Percentiles rank a stretch among this genome's conserved stretches.
phyloP scores from a whole-genome alignment of 495 filamentous ascomycete genomes.

The Penicillium robsamsonii region DNA sequence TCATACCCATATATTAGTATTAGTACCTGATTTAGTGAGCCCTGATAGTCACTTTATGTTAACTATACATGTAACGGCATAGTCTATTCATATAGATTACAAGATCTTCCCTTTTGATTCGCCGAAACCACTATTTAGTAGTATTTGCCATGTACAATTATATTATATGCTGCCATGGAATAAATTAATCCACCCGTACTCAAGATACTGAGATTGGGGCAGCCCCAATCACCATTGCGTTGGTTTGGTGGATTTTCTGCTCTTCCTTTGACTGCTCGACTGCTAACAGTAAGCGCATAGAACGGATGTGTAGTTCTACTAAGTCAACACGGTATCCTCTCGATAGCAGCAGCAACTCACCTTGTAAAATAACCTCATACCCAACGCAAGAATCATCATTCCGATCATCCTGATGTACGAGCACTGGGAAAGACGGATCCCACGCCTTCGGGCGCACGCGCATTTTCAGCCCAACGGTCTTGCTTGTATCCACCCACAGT shows the following conservation, averaged over 20 bases:
- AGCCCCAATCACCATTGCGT: constrained; percentile 47
- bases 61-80: too few relatives aligned
- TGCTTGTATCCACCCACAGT: constrained; percentile 56
- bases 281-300: constrained; percentile 55
- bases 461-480: constrained; percentile 58
- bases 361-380: constrained; percentile 61
- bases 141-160: background rate
- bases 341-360: constrained; percentile 32
- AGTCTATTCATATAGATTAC: too few relatives aligned
- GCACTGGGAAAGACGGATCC: constrained; percentile 33
- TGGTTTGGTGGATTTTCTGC: constrained; percentile 50
- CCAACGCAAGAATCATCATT: constrained; percentile 58
- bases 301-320: constrained; percentile 60
- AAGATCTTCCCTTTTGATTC: too few relatives aligned
- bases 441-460: constrained; percentile 44
- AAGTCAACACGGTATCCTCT: constrained; percentile 14
- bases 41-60: too few relatives aligned
- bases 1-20: too few relatives aligned
- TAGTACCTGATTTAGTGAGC: too few relatives aligned
- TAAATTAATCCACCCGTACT: background rate
- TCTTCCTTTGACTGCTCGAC: constrained; percentile 57
- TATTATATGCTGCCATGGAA: background rate
- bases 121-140: background rate
- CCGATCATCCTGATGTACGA: constrained; percentile 35
- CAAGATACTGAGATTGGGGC: background rate